Conservation (phyloP, 2,329 filamentous ascomycete species). For the Pestalotiopsis sp. region DNA sequence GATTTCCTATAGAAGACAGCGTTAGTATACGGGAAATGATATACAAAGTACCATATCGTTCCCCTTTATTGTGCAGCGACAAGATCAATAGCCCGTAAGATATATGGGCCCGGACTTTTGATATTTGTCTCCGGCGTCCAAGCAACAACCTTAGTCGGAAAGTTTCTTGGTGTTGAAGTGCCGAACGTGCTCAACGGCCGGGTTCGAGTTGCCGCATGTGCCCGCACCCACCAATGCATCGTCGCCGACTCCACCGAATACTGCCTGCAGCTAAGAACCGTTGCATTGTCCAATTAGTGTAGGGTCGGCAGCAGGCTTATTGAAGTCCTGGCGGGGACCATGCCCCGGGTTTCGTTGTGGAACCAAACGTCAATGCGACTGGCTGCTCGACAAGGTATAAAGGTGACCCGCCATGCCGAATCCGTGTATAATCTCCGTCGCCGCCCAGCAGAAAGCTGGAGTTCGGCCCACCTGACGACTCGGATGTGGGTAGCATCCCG, state of each 20-base stretch:
- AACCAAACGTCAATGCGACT: neutral
- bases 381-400: neutral
- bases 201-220: neutral
- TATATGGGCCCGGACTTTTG: neutral
- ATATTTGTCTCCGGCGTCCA: neutral
- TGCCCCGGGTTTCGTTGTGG: neutral
- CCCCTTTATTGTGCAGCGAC: neutral
- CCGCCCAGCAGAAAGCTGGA: neutral
- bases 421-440: neutral
- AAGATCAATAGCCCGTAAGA: neutral
- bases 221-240: neutral
- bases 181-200: neutral
- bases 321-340: neutral
- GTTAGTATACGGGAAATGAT: neutral
- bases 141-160: neutral
- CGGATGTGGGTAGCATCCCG: neutral
- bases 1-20: neutral
- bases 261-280: neutral
- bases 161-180: neutral
- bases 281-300: neutral
- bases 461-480: neutral
- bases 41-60: neutral
- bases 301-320: neutral
- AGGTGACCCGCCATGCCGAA: neutral
- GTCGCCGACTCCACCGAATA: neutral